A percentile compares a stretch with the other conserved stretches of the same genome.
These are phyloP conservation scores for Sclerotiophoma versabilis DNA, from an alignment of 2,329 filamentous ascomycete species.

Conservation along the genomic window DNA sequence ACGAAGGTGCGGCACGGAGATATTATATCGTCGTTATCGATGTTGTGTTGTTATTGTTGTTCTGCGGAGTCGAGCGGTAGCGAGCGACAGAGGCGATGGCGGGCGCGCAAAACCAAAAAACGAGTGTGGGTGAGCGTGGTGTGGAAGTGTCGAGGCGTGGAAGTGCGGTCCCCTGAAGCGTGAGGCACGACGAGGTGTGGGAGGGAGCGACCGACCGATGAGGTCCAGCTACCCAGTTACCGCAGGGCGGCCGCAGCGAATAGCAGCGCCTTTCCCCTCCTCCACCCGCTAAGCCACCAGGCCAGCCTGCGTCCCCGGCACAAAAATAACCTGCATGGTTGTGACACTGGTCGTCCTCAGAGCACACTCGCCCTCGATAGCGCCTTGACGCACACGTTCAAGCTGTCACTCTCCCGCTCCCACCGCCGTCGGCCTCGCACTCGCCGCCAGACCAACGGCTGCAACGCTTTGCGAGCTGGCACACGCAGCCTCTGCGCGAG, in stretches of 20 bases:
- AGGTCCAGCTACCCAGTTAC: conserved; percentile 13
- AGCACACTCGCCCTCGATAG: conserved; percentile 22
- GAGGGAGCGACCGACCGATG: conserved; percentile 15
- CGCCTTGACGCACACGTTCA: conserved; percentile 14
- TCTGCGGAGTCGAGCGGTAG: conserved; percentile 5
- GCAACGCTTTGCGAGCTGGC: conserved; percentile 5
- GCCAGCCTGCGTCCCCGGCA: conserved; percentile 26
- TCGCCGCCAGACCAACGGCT: conserved; percentile 9
- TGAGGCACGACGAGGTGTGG: conserved; percentile 8
- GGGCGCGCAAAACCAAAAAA: conserved; percentile 13
- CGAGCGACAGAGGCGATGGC: conserved; percentile 3
- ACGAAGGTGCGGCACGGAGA: conserved; percentile 19
- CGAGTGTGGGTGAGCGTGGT: conserved; percentile 14
- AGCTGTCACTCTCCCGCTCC: conserved; percentile 13
- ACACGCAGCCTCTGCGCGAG: conserved; percentile 4
- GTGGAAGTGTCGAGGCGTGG: conserved; percentile 2
- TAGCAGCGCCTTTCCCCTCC: conserved; percentile 14
- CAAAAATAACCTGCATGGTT: conserved; percentile 38
- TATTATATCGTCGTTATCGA: conserved; percentile 14
- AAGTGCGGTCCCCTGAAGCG: conserved; percentile 10
- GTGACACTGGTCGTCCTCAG: conserved; percentile 31
- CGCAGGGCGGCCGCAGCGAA: conserved; percentile 13
- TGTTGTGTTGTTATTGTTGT: background rate
- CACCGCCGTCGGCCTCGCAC: conserved; percentile 1
- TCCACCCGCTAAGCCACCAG: conserved; percentile 27